Evolutionary conservation across 257 asterid species (phyloP).

Genomic region (Prunella vulgaris): DNA sequence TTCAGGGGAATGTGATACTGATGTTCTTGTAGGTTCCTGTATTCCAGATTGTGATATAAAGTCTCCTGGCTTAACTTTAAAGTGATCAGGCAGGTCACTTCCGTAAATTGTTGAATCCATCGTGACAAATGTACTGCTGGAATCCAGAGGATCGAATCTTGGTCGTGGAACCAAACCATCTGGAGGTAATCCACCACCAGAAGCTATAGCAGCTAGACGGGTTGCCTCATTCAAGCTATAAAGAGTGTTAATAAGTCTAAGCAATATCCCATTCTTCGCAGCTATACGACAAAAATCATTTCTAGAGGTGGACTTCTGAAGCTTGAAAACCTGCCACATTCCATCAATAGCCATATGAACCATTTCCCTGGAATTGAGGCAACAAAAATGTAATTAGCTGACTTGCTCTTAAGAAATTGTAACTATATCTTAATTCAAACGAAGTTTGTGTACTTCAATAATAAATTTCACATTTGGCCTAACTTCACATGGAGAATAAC

Average conservation of each 20-base stretch:
- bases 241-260: slow-evolving; percentile 88
- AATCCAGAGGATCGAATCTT: slow-evolving; percentile 73
- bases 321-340: slow-evolving; percentile 99
- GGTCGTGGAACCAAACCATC: slow-evolving; percentile 66
- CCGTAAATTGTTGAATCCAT: slow-evolving; percentile 55
- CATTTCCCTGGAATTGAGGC: slow-evolving; percentile 76
- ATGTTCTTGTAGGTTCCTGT: slow-evolving; percentile 62
- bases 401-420: too few relatives aligned
- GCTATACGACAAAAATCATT: slow-evolving; percentile 95
- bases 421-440: slow-evolving; percentile 6
- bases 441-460: neutral
- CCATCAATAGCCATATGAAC: slow-evolving; percentile 99
- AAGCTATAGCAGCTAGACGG: slow-evolving; percentile 72
- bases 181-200: slow-evolving; percentile 67
- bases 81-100: slow-evolving; percentile 59
- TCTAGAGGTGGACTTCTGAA: slow-evolving; percentile 87
- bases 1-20: slow-evolving; percentile 69
- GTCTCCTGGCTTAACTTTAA: slow-evolving; percentile 66
- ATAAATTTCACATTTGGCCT: neutral
- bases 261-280: slow-evolving; percentile 88
- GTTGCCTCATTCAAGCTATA: slow-evolving; percentile 92
- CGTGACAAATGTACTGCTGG: slow-evolving; percentile 47
- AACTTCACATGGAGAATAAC: neutral
- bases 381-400: slow-evolving; percentile 23
- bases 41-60: slow-evolving; percentile 47